Conservation (phyloP, 2,329 filamentous ascomycete genomes). For the Dendrostoma leiphaemia region DNA sequence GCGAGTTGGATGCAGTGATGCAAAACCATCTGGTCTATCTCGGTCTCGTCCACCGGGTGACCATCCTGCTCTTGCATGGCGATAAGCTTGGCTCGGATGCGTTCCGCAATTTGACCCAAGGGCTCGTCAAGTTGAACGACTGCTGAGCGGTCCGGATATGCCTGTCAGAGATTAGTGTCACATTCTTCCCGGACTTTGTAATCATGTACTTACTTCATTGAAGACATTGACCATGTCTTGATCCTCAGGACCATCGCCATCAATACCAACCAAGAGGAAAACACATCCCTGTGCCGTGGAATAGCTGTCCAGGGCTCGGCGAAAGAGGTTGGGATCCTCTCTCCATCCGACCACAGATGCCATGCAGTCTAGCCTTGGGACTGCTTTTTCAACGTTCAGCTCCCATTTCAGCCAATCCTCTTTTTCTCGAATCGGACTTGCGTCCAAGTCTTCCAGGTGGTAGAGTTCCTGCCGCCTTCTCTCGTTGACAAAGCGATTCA, state of each 20-base stretch:
- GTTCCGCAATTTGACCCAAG: slow-evolving; percentile 26
- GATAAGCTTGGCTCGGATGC: slow-evolving; percentile 15
- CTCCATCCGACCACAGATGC: slow-evolving; percentile 29
- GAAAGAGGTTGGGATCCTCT: slow-evolving; percentile 28
- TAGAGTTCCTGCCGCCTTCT: slow-evolving; percentile 21
- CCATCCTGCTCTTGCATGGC: slow-evolving; percentile 2
- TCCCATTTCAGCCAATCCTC: slow-evolving; percentile 21
- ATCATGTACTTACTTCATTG: slow-evolving; percentile 8
- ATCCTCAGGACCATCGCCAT: slow-evolving; percentile 27
- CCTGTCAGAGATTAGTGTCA: slow-evolving; percentile 12
- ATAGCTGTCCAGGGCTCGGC: slow-evolving; percentile 28
- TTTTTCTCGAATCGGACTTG: slow-evolving; percentile 14
- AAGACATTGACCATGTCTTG: slow-evolving; percentile 29
- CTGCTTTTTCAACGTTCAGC: background rate
- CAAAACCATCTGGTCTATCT: slow-evolving; percentile 9
- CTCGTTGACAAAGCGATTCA: slow-evolving; percentile 27
- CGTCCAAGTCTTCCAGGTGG: background rate
- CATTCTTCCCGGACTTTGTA: background rate
- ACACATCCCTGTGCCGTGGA: slow-evolving; percentile 22
- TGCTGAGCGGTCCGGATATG: slow-evolving; percentile 23
- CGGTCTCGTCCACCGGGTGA: background rate
- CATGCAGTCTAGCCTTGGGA: slow-evolving; percentile 24
- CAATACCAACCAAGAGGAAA: slow-evolving; percentile 27
- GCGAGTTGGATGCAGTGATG: slow-evolving; percentile 9
- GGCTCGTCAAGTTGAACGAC: slow-evolving; percentile 26